Percentiles rank a stretch among this genome's conserved stretches.
These are phyloP conservation scores for Pyrenophora seminiperda DNA, from an alignment of 2,329 filamentous ascomycete genomes.

Conservation along the genomic window DNA sequence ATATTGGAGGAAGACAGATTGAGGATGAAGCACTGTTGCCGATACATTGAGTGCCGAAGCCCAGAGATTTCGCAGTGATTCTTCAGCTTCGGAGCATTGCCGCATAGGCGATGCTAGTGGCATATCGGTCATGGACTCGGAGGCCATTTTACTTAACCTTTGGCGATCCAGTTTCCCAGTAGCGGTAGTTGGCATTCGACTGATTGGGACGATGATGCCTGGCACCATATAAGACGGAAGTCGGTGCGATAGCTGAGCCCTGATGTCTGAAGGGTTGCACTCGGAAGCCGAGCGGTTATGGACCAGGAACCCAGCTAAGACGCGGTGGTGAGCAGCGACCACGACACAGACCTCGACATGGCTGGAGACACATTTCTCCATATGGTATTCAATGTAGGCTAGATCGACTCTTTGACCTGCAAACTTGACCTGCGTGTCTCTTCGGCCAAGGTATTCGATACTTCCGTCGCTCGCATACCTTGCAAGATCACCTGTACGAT, in stretches of 20 bases:
- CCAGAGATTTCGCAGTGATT: background rate
- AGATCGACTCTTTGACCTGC: conserved; percentile 28
- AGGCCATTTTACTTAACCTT: background rate
- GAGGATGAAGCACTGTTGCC: background rate
- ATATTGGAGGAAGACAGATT: background rate
- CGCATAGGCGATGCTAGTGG: background rate
- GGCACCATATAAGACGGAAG: background rate
- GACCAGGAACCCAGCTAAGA: background rate
- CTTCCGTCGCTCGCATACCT: conserved; percentile 20
- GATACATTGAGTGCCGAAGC: background rate
- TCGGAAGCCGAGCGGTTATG: background rate
- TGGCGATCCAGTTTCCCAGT: background rate
- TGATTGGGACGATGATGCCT: background rate
- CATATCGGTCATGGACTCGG: background rate
- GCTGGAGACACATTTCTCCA: conserved; percentile 1
- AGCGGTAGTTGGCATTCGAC: background rate
- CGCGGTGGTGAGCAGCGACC: background rate
- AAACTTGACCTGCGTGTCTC: conserved; percentile 30
- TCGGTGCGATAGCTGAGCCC: background rate
- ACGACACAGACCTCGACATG: background rate
- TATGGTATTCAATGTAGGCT: conserved; percentile 26
- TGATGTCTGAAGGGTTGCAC: background rate
- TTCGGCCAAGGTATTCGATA: conserved; percentile 19
- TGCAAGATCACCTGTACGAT: conserved; percentile 30
- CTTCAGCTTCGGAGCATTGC: background rate